phyloP scores from a whole-genome alignment of 306 rosid species.

The Gynostemma pentaphyllum region DNA sequence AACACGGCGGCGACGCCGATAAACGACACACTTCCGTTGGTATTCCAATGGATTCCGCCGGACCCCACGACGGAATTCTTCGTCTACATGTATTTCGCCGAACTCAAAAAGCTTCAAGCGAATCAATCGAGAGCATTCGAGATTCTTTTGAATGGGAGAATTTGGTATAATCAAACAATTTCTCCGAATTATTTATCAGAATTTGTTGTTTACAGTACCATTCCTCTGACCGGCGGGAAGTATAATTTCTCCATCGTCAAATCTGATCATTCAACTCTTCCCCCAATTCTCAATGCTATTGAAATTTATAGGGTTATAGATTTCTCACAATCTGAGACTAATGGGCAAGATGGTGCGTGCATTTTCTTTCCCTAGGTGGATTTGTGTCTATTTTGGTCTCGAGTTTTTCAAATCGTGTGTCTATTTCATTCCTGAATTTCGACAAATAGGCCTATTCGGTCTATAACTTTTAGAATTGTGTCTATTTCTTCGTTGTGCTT shows the following conservation, averaged over 20 bases:
- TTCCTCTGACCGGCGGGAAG: not conserved
- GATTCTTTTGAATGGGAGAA: constrained; percentile 19
- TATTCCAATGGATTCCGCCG: not conserved
- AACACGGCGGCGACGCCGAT: constrained; percentile 15
- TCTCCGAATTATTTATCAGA: constrained; percentile 4
- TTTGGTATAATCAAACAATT: not conserved
- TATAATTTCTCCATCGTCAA: not conserved
- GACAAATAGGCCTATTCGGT: no score
- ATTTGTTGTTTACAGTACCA: not conserved
- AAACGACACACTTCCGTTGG: no score
- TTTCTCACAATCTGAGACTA: constrained; percentile 22
- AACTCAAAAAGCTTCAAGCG: constrained; percentile 17
- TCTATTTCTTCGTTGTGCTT: no score
- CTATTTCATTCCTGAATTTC: no score
- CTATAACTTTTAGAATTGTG: no score
- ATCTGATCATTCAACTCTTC: constrained; percentile 23
- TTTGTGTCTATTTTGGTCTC: not conserved
- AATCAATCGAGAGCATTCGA: constrained; percentile 25
- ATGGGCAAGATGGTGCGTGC: constrained; percentile 27
- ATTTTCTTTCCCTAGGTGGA: not conserved
- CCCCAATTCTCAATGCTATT: constrained; percentile 46
- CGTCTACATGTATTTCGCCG: constrained; percentile 40
- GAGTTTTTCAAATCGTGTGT: not conserved
- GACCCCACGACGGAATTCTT: constrained; percentile 9
- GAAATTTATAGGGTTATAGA: constrained; percentile 24